These are phyloP conservation scores for Puccinia hordei DNA, from an alignment of 1,284 basidiomycete genomes.

Conservation along the genomic window DNA sequence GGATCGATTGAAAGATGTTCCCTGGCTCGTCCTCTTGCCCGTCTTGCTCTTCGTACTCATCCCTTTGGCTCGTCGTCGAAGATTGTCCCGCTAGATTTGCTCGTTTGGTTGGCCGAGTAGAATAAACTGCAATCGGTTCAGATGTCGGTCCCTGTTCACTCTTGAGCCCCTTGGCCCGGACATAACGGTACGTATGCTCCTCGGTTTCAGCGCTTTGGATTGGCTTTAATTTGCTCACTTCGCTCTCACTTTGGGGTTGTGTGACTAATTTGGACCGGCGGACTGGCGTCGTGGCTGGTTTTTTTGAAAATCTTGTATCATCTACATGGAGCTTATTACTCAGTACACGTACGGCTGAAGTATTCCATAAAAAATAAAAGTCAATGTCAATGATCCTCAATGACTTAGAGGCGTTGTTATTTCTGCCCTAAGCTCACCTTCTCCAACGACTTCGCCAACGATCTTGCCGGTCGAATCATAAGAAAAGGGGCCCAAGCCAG, in stretches of 20 bases:
- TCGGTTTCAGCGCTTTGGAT: constrained; percentile 2
- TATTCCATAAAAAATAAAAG: neutral
- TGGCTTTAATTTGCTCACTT: constrained; percentile 7
- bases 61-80: neutral
- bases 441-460: constrained; percentile 45
- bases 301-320: neutral
- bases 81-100: neutral
- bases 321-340: constrained; percentile 35
- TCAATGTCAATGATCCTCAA: neutral
- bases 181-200: constrained; percentile 30
- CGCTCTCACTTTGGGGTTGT: neutral
- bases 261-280: neutral
- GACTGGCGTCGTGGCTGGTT: neutral
- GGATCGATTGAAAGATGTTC: neutral
- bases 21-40: neutral
- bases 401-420: neutral
- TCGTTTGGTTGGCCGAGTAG: neutral
- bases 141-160: neutral
- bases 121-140: neutral
- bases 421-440: constrained; percentile 10
- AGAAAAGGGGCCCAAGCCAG: constrained; percentile 19
- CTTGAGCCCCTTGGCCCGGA: constrained; percentile 11
- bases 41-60: neutral
- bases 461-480: constrained; percentile 45
- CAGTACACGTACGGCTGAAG: constrained; percentile 32